A percentile compares a stretch with the other conserved stretches of the same genome.
These are phyloP conservation scores for Lobosporangium transversale DNA, from an alignment of 192 early-diverging fungal species.

Conservation along the genomic window DNA sequence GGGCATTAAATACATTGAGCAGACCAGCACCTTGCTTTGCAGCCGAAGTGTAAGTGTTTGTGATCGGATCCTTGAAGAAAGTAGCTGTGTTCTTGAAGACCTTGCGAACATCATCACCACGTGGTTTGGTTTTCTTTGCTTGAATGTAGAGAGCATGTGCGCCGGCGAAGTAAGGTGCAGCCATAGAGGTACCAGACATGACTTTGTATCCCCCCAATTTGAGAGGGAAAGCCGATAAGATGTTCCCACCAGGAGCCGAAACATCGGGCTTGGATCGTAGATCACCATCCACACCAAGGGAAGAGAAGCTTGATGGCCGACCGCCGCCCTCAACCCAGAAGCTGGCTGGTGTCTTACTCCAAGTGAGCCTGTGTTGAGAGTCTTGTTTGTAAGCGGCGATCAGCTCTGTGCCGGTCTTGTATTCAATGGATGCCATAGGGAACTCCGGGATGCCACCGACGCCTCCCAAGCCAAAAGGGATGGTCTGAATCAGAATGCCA, in stretches of 20 bases:
- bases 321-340: conserved; percentile 45
- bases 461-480: conserved; percentile 37
- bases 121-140: conserved; percentile 13
- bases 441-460: conserved; percentile 24
- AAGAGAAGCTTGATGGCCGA: conserved; percentile 65
- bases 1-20: conserved; percentile 32
- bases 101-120: conserved; percentile 24
- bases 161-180: conserved; percentile 56
- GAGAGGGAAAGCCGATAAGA: conserved; percentile 53
- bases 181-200: conserved; percentile 56
- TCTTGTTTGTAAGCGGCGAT: conserved; percentile 24
- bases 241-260: conserved; percentile 60
- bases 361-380: conserved; percentile 12
- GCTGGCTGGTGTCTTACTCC: conserved; percentile 14
- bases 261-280: conserved; percentile 67
- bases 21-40: conserved; percentile 45
- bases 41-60: conserved; percentile 20
- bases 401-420: conserved; percentile 50
- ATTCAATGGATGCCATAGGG: conserved; percentile 40
- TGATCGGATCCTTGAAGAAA: conserved; percentile 4
- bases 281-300: conserved; percentile 70
- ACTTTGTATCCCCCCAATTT: conserved; percentile 19
- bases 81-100: conserved; percentile 45
- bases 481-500: no score
- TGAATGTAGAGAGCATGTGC: conserved; percentile 42